A percentile compares a stretch with the other conserved stretches of the same genome.
These are phyloP conservation scores for Nannizziopsis arthrosporioides DNA, from an alignment of 2,329 filamentous ascomycete species.

Conservation along the genomic window DNA sequence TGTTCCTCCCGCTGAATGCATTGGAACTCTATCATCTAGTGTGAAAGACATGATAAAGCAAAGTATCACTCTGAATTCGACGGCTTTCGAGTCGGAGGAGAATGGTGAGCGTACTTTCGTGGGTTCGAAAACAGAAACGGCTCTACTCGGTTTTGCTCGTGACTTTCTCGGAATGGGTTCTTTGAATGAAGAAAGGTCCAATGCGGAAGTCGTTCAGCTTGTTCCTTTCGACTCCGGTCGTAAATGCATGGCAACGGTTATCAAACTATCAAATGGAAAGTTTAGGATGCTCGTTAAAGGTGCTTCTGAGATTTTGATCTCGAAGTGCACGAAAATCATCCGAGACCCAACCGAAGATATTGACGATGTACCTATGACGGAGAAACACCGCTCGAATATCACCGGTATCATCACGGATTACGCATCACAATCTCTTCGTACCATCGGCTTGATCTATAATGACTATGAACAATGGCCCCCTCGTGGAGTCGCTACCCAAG, in stretches of 20 bases:
- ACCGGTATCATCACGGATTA: constrained; percentile 32
- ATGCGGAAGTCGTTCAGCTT: constrained; percentile 53
- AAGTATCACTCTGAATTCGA: constrained; percentile 57
- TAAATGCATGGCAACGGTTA: constrained; percentile 50
- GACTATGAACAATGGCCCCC: constrained; percentile 62
- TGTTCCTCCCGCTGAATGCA: constrained; percentile 44
- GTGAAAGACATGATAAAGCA: constrained; percentile 49
- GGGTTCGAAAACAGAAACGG: constrained; percentile 68
- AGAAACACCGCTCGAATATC: constrained; percentile 21
- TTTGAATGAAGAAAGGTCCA: constrained; percentile 50
- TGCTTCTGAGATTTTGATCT: constrained; percentile 38
- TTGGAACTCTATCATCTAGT: constrained; percentile 40
- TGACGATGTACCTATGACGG: constrained; percentile 21
- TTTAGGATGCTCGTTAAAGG: constrained; percentile 40
- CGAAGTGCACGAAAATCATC: constrained; percentile 26
- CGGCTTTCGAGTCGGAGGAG: constrained; percentile 55
- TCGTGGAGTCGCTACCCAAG: constrained; percentile 40
- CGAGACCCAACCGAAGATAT: constrained; percentile 18
- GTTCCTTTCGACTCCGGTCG: constrained; percentile 65
- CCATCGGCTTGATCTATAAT: constrained; percentile 61
- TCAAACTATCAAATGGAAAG: constrained; percentile 28
- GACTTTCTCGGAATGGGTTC: constrained; percentile 55
- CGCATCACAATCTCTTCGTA: constrained; percentile 53
- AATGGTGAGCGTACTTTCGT: constrained; percentile 52
- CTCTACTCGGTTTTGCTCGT: constrained; percentile 57